Percentiles rank a stretch among this genome's conserved stretches.
These are phyloP conservation scores for Solanum ossicruentum DNA, from an alignment of 257 asterid species.

Conservation along the genomic window DNA sequence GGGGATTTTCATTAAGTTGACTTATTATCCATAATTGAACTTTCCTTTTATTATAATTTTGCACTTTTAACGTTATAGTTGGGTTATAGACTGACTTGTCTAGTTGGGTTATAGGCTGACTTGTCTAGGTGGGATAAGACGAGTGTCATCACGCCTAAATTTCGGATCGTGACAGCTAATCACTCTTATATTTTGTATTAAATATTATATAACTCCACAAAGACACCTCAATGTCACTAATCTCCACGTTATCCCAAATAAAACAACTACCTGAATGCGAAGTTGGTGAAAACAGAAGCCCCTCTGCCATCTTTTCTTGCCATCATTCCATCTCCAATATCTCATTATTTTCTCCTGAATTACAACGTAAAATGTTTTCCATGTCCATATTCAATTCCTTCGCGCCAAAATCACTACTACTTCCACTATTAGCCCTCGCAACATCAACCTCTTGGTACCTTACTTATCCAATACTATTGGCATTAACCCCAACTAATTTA, in stretches of 20 bases:
- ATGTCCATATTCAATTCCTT: neutral
- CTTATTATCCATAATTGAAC: too few species aligned
- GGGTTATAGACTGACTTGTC: too few species aligned
- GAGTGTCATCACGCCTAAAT: too few species aligned
- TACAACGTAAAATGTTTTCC: neutral
- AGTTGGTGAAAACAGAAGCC: slow-evolving; percentile 51
- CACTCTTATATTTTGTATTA: neutral
- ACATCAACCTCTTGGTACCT: slow-evolving; percentile 4
- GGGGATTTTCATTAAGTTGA: too few species aligned
- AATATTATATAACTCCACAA: neutral
- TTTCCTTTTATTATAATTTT: too few species aligned
- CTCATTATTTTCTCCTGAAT: neutral
- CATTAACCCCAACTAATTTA: neutral
- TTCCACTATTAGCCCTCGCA: neutral
- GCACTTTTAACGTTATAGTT: too few species aligned
- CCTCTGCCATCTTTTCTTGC: slow-evolving; percentile 19
- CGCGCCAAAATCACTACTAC: neutral
- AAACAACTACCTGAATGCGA: slow-evolving; percentile 15
- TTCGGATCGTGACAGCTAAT: too few species aligned
- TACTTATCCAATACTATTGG: neutral
- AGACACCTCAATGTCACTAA: slow-evolving; percentile 19
- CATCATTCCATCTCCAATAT: slow-evolving; percentile 2
- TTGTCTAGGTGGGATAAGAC: too few species aligned
- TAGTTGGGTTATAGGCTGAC: too few species aligned
- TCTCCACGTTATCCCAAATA: slow-evolving; percentile 15